Percentiles rank a stretch among this genome's conserved stretches.
These are phyloP conservation scores for Gleditsia sinensis DNA, from an alignment of 306 rosid species.

Conservation along the genomic window DNA sequence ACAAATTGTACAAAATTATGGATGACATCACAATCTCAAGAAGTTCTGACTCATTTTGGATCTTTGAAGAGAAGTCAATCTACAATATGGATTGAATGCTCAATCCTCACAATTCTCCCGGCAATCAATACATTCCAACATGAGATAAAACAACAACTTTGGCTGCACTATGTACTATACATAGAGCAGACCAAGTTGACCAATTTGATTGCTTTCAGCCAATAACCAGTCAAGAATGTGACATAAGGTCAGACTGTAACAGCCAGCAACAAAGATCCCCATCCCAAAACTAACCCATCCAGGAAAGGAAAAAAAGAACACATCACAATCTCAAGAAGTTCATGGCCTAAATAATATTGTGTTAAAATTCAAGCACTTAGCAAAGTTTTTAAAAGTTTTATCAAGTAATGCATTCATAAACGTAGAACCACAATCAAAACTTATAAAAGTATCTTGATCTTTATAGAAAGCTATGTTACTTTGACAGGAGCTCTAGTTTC, in stretches of 20 bases:
- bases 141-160: not conserved
- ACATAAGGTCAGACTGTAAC: not conserved
- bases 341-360: not conserved
- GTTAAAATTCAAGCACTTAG: not conserved
- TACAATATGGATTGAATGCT: not conserved
- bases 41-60: not conserved
- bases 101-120: not conserved
- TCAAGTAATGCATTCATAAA: not conserved
- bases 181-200: not conserved
- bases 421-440: not conserved
- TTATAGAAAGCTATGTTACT: not conserved
- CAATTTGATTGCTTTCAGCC: not conserved
- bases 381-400: too few species aligned
- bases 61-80: not conserved
- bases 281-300: not conserved
- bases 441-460: slow-evolving; percentile 1
- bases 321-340: not conserved
- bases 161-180: not conserved
- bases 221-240: not conserved
- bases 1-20: slow-evolving; percentile 3
- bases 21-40: too few species aligned
- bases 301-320: not conserved
- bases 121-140: slow-evolving; percentile 5
- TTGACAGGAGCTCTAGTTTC: not conserved
- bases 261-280: not conserved